Percentiles rank a stretch among this genome's conserved stretches.
phyloP scores from a whole-genome alignment of 1,284 basidiomycete species.

The Agaricales sp. region DNA sequence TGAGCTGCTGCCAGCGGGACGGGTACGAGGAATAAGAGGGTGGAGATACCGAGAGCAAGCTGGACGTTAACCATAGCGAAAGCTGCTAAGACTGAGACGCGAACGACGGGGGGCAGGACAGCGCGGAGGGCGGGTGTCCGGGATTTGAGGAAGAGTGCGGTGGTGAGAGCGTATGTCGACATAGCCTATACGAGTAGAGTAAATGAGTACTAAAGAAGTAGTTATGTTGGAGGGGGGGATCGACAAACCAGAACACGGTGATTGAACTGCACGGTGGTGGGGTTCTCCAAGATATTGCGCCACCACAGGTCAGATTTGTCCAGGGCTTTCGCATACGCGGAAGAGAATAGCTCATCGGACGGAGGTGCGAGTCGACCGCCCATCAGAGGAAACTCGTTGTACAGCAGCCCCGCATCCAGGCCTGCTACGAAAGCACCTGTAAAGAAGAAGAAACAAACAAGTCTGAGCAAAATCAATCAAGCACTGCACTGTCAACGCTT shows the following conservation, averaged over 20 bases:
- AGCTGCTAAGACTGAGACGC: conserved; percentile 52
- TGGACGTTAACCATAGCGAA: conserved; percentile 84
- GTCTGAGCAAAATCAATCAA: conserved; percentile 3
- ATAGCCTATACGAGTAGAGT: conserved; percentile 46
- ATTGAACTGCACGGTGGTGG: conserved; percentile 95
- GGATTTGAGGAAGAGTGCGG: conserved; percentile 51
- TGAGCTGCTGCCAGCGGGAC: conserved; percentile 88
- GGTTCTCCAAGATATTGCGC: conserved; percentile 95
- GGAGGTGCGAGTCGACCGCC: conserved; percentile 84
- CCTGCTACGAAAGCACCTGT: conserved; percentile 96
- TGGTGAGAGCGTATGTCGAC: conserved; percentile 69
- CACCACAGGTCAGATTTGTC: conserved; percentile 78
- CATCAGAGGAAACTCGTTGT: conserved; percentile 99
- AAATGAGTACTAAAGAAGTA: neutral
- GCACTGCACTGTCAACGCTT: conserved; percentile 12
- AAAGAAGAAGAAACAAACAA: conserved; percentile 8
- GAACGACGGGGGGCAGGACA: conserved; percentile 58
- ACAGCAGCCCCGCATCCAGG: conserved; percentile 90
- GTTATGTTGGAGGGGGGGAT: conserved; percentile 3
- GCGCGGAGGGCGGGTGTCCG: conserved; percentile 43
- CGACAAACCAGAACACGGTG: conserved; percentile 79
- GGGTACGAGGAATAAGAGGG: conserved; percentile 90
- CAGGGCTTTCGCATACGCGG: conserved; percentile 56
- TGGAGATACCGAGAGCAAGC: conserved; percentile 84
- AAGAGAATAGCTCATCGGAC: conserved; percentile 72